These are phyloP conservation scores for Paecilomyces niveus DNA, from an alignment of 2,329 filamentous ascomycete genomes.

Conservation along the genomic window DNA sequence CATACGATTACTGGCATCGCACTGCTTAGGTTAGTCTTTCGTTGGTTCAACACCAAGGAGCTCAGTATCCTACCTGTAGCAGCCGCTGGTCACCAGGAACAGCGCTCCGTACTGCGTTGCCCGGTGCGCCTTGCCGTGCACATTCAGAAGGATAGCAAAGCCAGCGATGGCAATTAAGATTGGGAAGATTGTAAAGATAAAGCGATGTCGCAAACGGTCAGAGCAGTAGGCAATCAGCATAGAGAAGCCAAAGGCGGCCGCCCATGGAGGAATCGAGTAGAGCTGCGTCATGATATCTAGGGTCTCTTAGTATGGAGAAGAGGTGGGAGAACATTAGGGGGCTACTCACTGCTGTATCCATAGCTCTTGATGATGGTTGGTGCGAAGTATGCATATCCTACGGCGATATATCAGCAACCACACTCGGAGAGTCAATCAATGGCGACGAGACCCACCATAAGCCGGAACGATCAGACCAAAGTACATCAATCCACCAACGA, in stretches of 20 bases:
- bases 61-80: conserved; percentile 47
- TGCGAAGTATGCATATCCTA: conserved; percentile 65
- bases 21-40: conserved; percentile 15
- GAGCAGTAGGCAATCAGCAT: conserved; percentile 68
- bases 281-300: conserved; percentile 44
- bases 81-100: conserved; percentile 72
- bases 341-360: conserved; percentile 45
- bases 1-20: conserved; percentile 86
- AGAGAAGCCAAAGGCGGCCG: conserved; percentile 68
- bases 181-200: conserved; percentile 62
- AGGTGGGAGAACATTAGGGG: background rate
- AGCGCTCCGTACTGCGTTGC: conserved; percentile 68
- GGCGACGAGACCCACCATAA: conserved; percentile 45
- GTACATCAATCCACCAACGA: conserved; percentile 73
- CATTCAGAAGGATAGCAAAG: conserved; percentile 65
- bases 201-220: conserved; percentile 66
- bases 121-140: conserved; percentile 55
- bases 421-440: background rate
- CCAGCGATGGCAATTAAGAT: conserved; percentile 65
- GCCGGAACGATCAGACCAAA: conserved; percentile 71
- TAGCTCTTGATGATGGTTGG: conserved; percentile 64
- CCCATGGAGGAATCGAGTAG: conserved; percentile 53
- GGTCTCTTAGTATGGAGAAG: conserved; percentile 3
- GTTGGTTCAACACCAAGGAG: background rate
- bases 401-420: conserved; percentile 5